Evolutionary conservation across 176 grass and related monocot genomes (phyloP).

Genomic region (Metroxylon sagu): DNA sequence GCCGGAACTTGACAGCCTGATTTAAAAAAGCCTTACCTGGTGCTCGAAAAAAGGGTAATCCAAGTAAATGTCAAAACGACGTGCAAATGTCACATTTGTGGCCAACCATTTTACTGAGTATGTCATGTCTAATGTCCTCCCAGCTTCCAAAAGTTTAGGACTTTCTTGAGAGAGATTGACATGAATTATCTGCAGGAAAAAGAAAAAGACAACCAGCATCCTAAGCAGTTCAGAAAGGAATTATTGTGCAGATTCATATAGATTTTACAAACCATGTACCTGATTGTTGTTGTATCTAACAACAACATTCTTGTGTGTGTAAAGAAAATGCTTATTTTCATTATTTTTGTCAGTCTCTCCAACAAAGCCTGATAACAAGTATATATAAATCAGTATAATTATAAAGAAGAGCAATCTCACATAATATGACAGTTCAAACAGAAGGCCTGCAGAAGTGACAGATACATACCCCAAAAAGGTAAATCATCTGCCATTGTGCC

Average conservation of each 20-base stretch:
- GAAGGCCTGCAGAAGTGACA: background rate
- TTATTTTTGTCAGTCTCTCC: background rate
- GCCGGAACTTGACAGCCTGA: background rate
- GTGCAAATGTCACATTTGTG: background rate
- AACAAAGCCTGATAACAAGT: background rate
- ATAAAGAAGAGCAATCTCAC: background rate
- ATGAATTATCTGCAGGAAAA: background rate
- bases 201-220: background rate
- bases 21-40: background rate
- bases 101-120: background rate
- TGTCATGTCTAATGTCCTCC: background rate
- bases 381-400: background rate
- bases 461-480: background rate
- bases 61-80: background rate
- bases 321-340: conserved; percentile 4
- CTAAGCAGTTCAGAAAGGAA: no score
- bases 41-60: conserved; percentile 2
- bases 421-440: background rate
- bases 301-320: conserved; percentile 1
- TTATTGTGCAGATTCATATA: no score
- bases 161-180: conserved; percentile 1
- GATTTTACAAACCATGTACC: background rate
- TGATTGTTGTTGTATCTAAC: background rate
- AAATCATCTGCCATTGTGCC: background rate
- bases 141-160: conserved; percentile 1